Percentiles rank a stretch among this genome's conserved stretches.
phyloP scores from a whole-genome alignment of 192 early-diverging fungal species.

The Coemansia guatemalensis region DNA sequence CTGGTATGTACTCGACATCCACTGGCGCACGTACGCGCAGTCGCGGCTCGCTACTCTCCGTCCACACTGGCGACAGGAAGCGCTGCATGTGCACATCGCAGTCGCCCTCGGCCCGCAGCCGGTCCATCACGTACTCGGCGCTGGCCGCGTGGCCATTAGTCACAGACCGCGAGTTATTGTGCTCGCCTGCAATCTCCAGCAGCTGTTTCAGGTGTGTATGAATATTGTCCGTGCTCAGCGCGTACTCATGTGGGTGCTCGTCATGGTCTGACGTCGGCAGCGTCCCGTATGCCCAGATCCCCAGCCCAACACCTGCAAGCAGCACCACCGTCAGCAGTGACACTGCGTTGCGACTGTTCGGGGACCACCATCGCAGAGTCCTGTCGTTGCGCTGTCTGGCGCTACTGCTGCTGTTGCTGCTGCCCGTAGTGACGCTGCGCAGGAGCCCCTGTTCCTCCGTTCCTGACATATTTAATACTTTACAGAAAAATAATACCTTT shows the following conservation, averaged over 20 bases:
- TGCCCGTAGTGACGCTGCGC: not conserved
- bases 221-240: conserved; percentile 37
- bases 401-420: not conserved
- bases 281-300: conserved; percentile 51
- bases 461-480: not conserved
- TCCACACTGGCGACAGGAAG: conserved; percentile 50
- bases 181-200: conserved; percentile 33
- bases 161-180: conserved; percentile 51
- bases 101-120: conserved; percentile 23
- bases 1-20: conserved; percentile 28
- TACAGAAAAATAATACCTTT: not conserved
- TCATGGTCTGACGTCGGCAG: conserved; percentile 45
- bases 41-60: conserved; percentile 11
- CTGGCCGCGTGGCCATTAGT: conserved; percentile 42
- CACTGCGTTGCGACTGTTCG: conserved; percentile 28
- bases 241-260: conserved; percentile 45
- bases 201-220: conserved; percentile 30
- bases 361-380: conserved; percentile 24
- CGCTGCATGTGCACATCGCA: conserved; percentile 45
- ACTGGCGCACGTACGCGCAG: conserved; percentile 17
- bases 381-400: not conserved
- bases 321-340: conserved; percentile 34
- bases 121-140: conserved; percentile 38
- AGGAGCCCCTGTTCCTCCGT: not conserved
- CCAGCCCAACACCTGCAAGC: conserved; percentile 32